Conservation (phyloP, 1,284 basidiomycete species). For the Ustilago hordei region DNA sequence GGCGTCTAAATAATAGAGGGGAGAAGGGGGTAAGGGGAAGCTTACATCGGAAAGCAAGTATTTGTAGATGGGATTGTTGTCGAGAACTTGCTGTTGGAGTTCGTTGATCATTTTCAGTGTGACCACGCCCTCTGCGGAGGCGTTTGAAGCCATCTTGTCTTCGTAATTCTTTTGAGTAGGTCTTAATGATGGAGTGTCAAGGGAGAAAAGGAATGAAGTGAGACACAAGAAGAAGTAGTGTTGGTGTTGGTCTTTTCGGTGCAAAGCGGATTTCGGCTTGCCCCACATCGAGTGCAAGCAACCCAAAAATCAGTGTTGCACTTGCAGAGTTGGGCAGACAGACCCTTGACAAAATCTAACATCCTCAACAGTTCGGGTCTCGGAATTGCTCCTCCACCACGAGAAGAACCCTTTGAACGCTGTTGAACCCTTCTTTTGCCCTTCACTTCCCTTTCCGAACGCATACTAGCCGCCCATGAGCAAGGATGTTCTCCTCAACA, state of each 20-base stretch:
- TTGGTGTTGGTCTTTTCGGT: constrained; percentile 12
- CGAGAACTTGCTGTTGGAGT: constrained; percentile 44
- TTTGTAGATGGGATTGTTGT: constrained; percentile 54
- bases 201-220: background rate
- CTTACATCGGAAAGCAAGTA: constrained; percentile 51
- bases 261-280: background rate
- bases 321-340: background rate
- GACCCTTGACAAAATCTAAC: background rate
- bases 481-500: constrained; percentile 23
- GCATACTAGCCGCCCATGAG: background rate
- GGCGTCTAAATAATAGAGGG: background rate
- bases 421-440: constrained; percentile 21
- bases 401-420: background rate
- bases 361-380: constrained; percentile 15
- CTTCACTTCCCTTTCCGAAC: background rate
- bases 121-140: background rate
- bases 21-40: background rate
- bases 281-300: constrained; percentile 5
- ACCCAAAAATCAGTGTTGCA: constrained; percentile 4
- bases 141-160: constrained; percentile 14
- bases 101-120: constrained; percentile 49
- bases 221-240: background rate
- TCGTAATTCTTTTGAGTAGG: background rate
- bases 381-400: constrained; percentile 26
- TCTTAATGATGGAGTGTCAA: background rate